These are phyloP conservation scores for Kluyveromyces sp. DNA, from an alignment of 1,139 yeast species.

Conservation along the genomic window DNA sequence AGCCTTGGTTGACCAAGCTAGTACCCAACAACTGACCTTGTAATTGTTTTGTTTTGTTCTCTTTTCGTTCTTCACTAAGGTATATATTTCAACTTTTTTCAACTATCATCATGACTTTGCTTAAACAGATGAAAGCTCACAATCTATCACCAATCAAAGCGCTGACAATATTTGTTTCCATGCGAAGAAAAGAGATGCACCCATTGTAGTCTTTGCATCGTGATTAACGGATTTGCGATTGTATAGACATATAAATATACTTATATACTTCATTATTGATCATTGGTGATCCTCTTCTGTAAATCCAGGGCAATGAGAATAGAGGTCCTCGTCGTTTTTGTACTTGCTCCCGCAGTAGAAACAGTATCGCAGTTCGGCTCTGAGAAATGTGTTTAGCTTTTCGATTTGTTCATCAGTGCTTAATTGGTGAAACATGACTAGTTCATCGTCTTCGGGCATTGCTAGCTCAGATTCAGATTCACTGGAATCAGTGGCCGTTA, in stretches of 20 bases:
- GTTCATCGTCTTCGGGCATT: conserved; percentile 25
- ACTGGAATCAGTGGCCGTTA: not conserved
- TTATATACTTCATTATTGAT: not conserved
- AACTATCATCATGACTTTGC: no score
- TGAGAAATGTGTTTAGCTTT: conserved; percentile 31
- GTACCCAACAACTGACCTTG: no score
- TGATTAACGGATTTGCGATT: not conserved
- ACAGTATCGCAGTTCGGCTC: conserved; percentile 37
- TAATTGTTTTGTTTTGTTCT: no score
- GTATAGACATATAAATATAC: not conserved
- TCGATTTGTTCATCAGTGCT: conserved; percentile 25
- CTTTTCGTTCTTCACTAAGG: no score
- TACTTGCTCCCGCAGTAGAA: conserved; percentile 42
- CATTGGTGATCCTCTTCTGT: conserved; percentile 35
- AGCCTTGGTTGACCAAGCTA: no score
- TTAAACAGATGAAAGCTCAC: no score
- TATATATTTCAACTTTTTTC: no score
- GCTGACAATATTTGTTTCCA: no score
- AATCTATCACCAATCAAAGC: no score
- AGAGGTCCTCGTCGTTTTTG: conserved; percentile 33
- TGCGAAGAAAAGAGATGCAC: no score
- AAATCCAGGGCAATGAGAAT: conserved; percentile 40
- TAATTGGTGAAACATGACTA: conserved; percentile 27
- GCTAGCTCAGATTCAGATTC: conserved; percentile 12
- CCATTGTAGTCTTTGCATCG: no score